phyloP scores from a whole-genome alignment of 148 eudicot genomes.

The Linanthus parryae region DNA sequence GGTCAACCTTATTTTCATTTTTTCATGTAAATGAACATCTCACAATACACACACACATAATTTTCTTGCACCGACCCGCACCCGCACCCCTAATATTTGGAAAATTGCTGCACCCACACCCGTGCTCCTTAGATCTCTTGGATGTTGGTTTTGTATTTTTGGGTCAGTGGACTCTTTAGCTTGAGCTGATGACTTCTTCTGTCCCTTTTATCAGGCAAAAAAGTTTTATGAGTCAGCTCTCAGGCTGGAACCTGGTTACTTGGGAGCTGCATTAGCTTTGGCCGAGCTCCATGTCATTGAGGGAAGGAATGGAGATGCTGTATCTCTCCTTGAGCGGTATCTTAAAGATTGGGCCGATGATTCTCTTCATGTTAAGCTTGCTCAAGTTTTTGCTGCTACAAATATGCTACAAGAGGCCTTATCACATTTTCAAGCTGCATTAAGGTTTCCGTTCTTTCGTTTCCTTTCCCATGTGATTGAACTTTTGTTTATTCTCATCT shows the following conservation, averaged over 20 bases:
- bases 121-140: too few relatives aligned
- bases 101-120: too few relatives aligned
- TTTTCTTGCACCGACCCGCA: too few relatives aligned
- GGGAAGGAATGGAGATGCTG: slow-evolving; percentile 91
- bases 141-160: too few relatives aligned
- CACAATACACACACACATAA: too few relatives aligned
- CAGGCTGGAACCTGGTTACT: slow-evolving; percentile 92
- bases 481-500: too few relatives aligned
- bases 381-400: slow-evolving; percentile 94
- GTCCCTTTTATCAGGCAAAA: slow-evolving; percentile 95
- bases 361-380: slow-evolving; percentile 96
- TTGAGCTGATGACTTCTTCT: too few relatives aligned
- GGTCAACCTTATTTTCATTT: too few relatives aligned
- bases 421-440: slow-evolving; percentile 87
- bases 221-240: slow-evolving; percentile 96
- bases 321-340: slow-evolving; percentile 83
- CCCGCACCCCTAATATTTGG: too few relatives aligned
- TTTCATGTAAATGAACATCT: too few relatives aligned
- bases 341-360: slow-evolving; percentile 98
- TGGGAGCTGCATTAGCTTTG: slow-evolving; percentile 93
- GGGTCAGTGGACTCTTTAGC: too few relatives aligned
- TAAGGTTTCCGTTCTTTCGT: slow-evolving; percentile 38
- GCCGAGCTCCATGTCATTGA: slow-evolving; percentile 97
- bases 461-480: not conserved
- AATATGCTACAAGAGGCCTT: slow-evolving; percentile 92